A percentile compares a stretch with the other conserved stretches of the same genome.
Conservation (phyloP, 176 grass and related monocot species). For the Carex cristatella region DNA sequence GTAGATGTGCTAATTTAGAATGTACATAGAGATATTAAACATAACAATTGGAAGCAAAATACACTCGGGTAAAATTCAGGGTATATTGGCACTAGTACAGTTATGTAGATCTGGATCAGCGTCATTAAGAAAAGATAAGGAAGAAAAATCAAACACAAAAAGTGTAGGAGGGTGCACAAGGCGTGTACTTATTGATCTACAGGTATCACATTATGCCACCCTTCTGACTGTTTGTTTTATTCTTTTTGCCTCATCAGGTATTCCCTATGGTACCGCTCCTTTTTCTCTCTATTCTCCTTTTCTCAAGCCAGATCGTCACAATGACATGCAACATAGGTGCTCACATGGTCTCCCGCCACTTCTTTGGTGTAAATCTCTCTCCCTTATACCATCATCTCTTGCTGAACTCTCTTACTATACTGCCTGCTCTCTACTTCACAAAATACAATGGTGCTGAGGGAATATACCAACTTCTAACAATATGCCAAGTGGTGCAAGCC, state of each 20-base stretch:
- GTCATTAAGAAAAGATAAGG: background rate
- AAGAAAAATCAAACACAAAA: background rate
- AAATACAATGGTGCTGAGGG: constrained; percentile 71
- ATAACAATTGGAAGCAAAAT: background rate
- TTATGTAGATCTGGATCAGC: background rate
- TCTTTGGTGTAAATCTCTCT: constrained; percentile 74
- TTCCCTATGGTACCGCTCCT: constrained; percentile 70
- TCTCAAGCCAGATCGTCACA: constrained; percentile 76
- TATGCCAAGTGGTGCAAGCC: constrained; percentile 88
- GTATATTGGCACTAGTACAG: background rate
- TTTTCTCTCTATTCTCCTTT: constrained; percentile 84
- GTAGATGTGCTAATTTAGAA: background rate
- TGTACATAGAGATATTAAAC: background rate
- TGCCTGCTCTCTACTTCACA: constrained; percentile 59
- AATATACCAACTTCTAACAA: constrained; percentile 82
- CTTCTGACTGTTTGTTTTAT: constrained; percentile 21
- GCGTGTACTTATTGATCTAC: background rate
- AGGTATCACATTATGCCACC: constrained; percentile 13
- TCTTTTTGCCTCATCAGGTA: constrained; percentile 44
- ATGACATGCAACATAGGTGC: constrained; percentile 75
- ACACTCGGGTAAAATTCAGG: background rate
- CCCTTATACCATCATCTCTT: constrained; percentile 42
- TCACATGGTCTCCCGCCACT: constrained; percentile 60
- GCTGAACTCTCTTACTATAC: constrained; percentile 62
- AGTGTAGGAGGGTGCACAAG: background rate